phyloP scores from a whole-genome alignment of 2,329 filamentous ascomycete species.

The Fusarium mangiferae region DNA sequence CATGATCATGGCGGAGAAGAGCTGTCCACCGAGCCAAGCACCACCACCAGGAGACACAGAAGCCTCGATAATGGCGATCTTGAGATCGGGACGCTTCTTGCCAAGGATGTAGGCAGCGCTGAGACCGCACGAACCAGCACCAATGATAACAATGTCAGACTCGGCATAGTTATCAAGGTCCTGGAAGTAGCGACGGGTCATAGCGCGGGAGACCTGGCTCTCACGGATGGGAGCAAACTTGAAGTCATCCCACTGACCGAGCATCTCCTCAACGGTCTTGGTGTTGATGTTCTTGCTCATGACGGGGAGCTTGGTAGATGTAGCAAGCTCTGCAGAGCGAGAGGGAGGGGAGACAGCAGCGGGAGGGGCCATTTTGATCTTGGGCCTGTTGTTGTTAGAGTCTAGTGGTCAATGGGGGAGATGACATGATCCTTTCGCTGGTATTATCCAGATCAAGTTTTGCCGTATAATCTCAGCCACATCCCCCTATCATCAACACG shows the following conservation, averaged over 20 bases:
- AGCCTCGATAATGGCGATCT: constrained; percentile 91
- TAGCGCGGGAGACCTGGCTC: constrained; percentile 90
- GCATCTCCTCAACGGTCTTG: constrained; percentile 58
- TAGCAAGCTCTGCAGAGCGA: constrained; percentile 56
- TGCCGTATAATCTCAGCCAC: constrained; percentile 88
- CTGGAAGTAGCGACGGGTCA: constrained; percentile 92
- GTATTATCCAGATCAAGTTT: constrained; percentile 99
- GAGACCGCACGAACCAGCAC: constrained; percentile 88
- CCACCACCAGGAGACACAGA: constrained; percentile 88
- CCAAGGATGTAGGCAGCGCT: constrained; percentile 86
- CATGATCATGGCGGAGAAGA: constrained; percentile 96
- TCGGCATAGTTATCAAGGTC: constrained; percentile 91
- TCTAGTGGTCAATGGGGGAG: constrained; percentile 52
- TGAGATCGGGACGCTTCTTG: constrained; percentile 85
- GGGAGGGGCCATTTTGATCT: constrained; percentile 70
- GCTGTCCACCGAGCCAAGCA: constrained; percentile 92
- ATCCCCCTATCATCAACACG: constrained; percentile 26
- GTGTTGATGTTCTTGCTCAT: constrained; percentile 41
- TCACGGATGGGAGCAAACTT: constrained; percentile 88
- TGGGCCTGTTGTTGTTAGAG: constrained; percentile 46
- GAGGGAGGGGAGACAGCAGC: constrained; percentile 71
- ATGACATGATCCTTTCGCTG: constrained; percentile 99
- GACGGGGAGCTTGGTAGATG: constrained; percentile 46
- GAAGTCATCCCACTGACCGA: constrained; percentile 84
- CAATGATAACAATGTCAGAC: constrained; percentile 92